Evolutionary conservation across 2,329 filamentous ascomycete species (phyloP).

Genomic region (Aspergillus pseudonomiae): DNA sequence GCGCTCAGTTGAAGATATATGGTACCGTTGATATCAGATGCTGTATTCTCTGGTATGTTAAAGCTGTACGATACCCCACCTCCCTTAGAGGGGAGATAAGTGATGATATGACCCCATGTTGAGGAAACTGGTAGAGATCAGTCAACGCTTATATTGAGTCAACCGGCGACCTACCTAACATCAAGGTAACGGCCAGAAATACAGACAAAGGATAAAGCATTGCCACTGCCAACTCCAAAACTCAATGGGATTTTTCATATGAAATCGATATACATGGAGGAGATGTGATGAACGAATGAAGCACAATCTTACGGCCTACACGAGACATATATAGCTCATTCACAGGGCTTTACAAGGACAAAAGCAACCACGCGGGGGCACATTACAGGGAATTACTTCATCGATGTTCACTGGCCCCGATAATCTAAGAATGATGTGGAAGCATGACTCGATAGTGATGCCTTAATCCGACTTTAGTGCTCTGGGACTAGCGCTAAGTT

Average conservation of each 20-base stretch:
- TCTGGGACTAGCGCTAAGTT: neutral
- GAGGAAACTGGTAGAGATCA: conserved; percentile 17
- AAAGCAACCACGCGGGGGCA: neutral
- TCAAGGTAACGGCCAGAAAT: neutral
- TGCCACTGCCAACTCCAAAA: neutral
- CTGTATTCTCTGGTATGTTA: conserved; percentile 57
- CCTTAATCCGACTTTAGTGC: neutral
- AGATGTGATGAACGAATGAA: neutral
- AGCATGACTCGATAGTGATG: neutral
- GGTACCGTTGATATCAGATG: conserved; percentile 54
- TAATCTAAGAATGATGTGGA: neutral
- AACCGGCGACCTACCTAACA: conserved; percentile 9
- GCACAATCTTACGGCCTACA: neutral
- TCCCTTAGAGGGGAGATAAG: conserved; percentile 24
- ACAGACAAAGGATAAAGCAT: neutral
- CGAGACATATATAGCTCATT: neutral
- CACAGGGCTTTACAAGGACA: neutral
- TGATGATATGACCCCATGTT: conserved; percentile 21
- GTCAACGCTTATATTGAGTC: neutral
- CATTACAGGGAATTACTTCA: neutral
- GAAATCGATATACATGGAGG: neutral
- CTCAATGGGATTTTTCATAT: neutral
- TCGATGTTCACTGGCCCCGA: neutral
- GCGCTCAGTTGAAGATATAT: conserved; percentile 65
- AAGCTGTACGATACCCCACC: conserved; percentile 49